Base-by-base conservation (phyloP, 1,284 basidiomycete genomes). In the Sanghuangporus sanghuang region DNA sequence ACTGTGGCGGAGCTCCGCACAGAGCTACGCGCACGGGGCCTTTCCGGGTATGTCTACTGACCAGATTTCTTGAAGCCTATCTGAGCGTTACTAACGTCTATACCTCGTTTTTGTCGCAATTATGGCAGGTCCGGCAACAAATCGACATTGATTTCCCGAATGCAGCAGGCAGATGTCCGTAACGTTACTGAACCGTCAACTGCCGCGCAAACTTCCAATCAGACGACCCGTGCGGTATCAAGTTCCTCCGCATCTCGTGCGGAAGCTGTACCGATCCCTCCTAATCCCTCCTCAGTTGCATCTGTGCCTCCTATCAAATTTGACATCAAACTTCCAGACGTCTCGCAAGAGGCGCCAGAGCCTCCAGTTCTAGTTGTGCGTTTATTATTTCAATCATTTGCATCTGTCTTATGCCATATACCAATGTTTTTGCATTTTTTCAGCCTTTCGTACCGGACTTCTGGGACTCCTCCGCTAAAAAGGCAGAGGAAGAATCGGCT, bases 381-480 rank as follows among this genome's bases (percentile, higher is more conserved):
- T 80, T 12, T 54, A n/a, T n/a, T 14, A 48, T 35, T 62, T 57
- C 18, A 18, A n/a, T 55, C 55, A n/a, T 32, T 36, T 42, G 50
- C 46, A 16, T 42, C 23, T 44, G 27, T 35, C 21, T 36, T 16
- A 6, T 32, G 0, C 12, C 5, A 36, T 54, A 12, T 54, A 12
- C 53, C 16, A 7, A 57, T 55, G 11, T 52, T 56, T 68, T 55
- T 53, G 18, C 52, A 64, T 64, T 57, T 59, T 65, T 35, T 59
- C 68, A 92, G 90, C 90, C 90, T 5, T 89, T 83, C 71, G 75
- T 86, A 16, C 89, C 89, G 46, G 89, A 91, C 74, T 83, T 85
- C 68, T 90, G 87, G 87, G 78, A 85, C 62, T 90, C 89, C 0
- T 78, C 80, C 5, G 71, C 73, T 35, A 70, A 75, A 58, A 76